Evolutionary conservation across 2,329 filamentous ascomycete species (phyloP), one percentile per base, ranked within the genome.

Genomic region (Colletotrichum musae): DNA sequence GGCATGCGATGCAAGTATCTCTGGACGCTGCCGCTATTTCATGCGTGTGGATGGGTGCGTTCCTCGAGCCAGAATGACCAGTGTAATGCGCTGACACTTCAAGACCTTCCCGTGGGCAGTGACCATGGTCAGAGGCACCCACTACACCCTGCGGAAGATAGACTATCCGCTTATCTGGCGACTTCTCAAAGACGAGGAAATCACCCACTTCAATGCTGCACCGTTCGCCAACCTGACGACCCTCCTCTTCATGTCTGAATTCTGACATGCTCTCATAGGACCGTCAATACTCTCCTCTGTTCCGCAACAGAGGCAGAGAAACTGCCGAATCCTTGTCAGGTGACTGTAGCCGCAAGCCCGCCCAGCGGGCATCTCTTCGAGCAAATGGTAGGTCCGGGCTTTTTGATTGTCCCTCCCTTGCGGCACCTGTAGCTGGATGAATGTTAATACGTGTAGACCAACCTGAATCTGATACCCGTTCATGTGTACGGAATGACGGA

Each of bases 161-260:
- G 94, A 98, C 81, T 99, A 99, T 77, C 90, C 93, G 0, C 86
- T 95, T 68, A 97, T 99, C 70, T 99, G 96, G 96, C 88, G 88
- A 57, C 83, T 99, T 4, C 83, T 99, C 41, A 97, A 94, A 76
- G 88, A 94, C 60, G 93, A 98, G 80, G 85, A 89, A 6, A 92
- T 99, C 72, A 98, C 94, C 0, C 96, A 99, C 80, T 98, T 97
- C 83, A 97, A 95, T 77, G 95, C 95, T 1, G 96, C 95, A 0
- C 96, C 96, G 0, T 39, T 6, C 15, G n/a, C 24, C 32, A 10
- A 36, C 18, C 16, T 13, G 6, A 9, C 13, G 12, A 26, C 7
- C 43, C 24, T 24, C 24, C 18, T 47, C 4, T n/a, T 26, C 12
- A 24, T 9, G 16, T 21, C n/a, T 51, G 5, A 16, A 26, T 21